Evolutionary conservation across 1,284 basidiomycete species (phyloP).

Genomic region (Cryptococcus deneoformans): DNA sequence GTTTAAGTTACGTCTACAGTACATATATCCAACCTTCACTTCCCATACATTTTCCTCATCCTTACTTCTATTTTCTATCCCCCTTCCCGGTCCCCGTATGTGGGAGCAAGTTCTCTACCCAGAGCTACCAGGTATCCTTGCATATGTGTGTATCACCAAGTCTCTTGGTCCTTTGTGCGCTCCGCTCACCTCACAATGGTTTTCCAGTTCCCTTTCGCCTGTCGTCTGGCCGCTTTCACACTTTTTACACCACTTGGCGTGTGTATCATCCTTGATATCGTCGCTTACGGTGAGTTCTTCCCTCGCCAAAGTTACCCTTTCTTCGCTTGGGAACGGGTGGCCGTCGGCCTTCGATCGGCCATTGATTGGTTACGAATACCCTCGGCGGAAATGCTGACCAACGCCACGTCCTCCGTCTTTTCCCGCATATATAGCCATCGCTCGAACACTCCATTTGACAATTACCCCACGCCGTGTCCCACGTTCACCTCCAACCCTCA

Average conservation of each 20-base stretch:
- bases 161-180: not conserved
- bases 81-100: constrained; percentile 1
- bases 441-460: constrained; percentile 36
- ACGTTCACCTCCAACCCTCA: constrained; percentile 20
- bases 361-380: not conserved
- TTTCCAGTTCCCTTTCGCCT: constrained; percentile 30
- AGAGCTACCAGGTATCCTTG: constrained; percentile 12
- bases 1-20: too few relatives aligned
- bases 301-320: not conserved
- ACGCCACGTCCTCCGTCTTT: too few relatives aligned
- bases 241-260: constrained; percentile 28
- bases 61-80: not conserved
- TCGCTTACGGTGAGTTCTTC: constrained; percentile 34
- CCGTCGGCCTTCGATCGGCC: not conserved
- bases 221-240: constrained; percentile 25
- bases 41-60: not conserved
- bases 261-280: constrained; percentile 29
- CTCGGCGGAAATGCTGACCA: not conserved
- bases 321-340: not conserved
- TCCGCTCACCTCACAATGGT: not conserved
- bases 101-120: constrained; percentile 5
- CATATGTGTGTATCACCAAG: constrained; percentile 7
- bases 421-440: constrained; percentile 21
- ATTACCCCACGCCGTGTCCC: constrained; percentile 31
- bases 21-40: too few relatives aligned